These are phyloP conservation scores for Mrakia blollopis DNA, from an alignment of 768 basidiomycete genomes.

Conservation along the genomic window DNA sequence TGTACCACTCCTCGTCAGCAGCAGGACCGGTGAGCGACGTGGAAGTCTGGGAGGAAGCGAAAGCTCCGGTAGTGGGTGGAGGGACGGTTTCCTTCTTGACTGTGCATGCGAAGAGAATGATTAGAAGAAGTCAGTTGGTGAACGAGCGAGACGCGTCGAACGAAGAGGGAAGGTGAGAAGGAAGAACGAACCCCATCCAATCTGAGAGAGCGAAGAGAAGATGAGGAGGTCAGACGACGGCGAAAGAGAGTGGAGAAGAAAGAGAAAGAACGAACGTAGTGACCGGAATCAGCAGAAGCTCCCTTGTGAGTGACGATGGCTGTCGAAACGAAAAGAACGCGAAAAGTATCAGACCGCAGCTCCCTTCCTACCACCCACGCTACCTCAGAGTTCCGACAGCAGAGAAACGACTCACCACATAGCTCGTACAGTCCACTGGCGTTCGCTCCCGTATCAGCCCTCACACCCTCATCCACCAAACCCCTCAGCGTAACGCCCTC, in stretches of 20 bases:
- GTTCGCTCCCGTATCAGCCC: conserved; percentile 67
- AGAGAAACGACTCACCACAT: conserved; percentile 69
- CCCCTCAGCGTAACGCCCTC: conserved; percentile 63
- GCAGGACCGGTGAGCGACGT: conserved; percentile 46
- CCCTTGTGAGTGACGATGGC: conserved; percentile 97
- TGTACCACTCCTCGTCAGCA: conserved; percentile 66
- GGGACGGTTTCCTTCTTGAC: conserved; percentile 48
- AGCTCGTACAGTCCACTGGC: conserved; percentile 83
- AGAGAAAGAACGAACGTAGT: conserved; percentile 89
- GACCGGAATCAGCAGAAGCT: conserved; percentile 77
- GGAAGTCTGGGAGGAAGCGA: neutral
- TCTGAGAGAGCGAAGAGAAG: conserved; percentile 31
- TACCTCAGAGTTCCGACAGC: neutral
- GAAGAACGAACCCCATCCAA: neutral
- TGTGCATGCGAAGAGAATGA: neutral
- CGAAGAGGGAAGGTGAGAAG: conserved; percentile 21
- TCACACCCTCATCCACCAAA: conserved; percentile 61
- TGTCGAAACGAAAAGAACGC: conserved; percentile 40
- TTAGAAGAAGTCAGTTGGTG: neutral
- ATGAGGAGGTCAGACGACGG: conserved; percentile 34
- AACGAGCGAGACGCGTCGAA: conserved; percentile 23
- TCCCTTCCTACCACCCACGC: neutral
- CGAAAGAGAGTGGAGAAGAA: conserved; percentile 53
- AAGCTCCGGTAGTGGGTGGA: conserved; percentile 12
- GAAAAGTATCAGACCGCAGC: conserved; percentile 13